A percentile compares a stretch with the other conserved stretches of the same genome.
Evolutionary conservation across 2,329 filamentous ascomycete species (phyloP).

Genomic region (Alternaria ethzedia): DNA sequence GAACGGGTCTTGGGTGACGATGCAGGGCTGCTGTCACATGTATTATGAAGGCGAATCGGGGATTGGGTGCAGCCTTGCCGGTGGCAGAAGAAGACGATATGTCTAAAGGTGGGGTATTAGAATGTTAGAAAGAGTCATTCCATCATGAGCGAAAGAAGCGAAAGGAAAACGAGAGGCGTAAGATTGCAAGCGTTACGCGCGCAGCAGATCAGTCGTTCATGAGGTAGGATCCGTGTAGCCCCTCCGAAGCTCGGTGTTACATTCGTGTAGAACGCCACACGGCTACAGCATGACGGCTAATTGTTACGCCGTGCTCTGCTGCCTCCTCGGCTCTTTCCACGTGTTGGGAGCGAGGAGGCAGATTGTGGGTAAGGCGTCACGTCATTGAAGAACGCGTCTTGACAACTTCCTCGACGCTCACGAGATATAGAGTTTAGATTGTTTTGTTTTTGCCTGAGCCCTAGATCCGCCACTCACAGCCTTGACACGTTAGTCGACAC

Average conservation of each 20-base stretch:
- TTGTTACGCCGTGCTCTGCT: slow-evolving; percentile 9
- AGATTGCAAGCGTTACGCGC: slow-evolving; percentile 2
- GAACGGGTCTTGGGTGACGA: neutral
- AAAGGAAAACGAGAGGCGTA: neutral
- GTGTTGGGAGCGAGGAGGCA: neutral
- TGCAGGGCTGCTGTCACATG: slow-evolving; percentile 11
- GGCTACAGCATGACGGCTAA: slow-evolving; percentile 7
- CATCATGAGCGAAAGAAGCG: slow-evolving; percentile 3
- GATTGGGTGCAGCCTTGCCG: neutral
- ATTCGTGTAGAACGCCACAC: slow-evolving; percentile 10
- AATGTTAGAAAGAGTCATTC: slow-evolving; percentile 4
- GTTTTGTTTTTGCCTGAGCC: neutral
- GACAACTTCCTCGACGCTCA: neutral
- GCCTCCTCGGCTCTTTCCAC: neutral
- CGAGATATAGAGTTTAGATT: neutral
- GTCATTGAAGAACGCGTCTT: neutral
- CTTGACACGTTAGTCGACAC: slow-evolving; percentile 3
- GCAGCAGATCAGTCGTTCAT: slow-evolving; percentile 3
- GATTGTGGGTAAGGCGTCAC: neutral
- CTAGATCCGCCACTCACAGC: neutral
- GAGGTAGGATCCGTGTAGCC: slow-evolving; percentile 21
- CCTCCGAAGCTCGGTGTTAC: slow-evolving; percentile 22
- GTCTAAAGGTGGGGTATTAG: slow-evolving; percentile 1
- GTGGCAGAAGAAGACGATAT: neutral
- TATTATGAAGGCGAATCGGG: neutral